Evolutionary conservation across 2,329 filamentous ascomycete species (phyloP).

Genomic region (Penicillium hordei): DNA sequence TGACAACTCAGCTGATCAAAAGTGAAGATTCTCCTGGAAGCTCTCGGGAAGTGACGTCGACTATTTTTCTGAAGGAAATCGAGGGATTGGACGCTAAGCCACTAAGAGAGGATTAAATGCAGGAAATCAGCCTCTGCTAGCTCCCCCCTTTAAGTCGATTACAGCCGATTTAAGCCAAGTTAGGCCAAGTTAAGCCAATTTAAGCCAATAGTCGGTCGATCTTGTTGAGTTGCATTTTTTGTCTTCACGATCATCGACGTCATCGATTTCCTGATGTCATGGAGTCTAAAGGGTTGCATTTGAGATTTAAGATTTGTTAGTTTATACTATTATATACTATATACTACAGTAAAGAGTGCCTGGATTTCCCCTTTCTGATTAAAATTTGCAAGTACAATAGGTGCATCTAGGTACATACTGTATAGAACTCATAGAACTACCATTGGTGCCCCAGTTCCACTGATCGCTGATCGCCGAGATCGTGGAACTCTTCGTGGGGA

Average conservation of each 20-base stretch:
- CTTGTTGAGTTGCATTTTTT: slow-evolving; percentile 6
- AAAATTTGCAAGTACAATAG: no score
- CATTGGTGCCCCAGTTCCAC: not conserved
- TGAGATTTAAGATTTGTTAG: not conserved
- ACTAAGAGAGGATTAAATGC: not conserved
- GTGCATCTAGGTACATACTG: not conserved
- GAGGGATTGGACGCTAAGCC: slow-evolving; percentile 4
- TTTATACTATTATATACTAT: no score
- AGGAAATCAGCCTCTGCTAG: not conserved
- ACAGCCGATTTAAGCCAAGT: no score
- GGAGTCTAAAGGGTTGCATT: not conserved
- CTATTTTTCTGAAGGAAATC: slow-evolving; percentile 3
- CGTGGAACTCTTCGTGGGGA: slow-evolving; percentile 8
- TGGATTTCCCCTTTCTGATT: not conserved
- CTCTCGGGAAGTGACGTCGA: slow-evolving; percentile 13
- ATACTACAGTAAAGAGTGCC: not conserved
- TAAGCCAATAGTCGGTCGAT: slow-evolving; percentile 15
- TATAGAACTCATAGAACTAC: not conserved
- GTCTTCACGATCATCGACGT: slow-evolving; percentile 25
- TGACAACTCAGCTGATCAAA: not conserved
- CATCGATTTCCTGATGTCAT: slow-evolving; percentile 27
- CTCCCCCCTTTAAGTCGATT: not conserved
- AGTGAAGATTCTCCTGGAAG: slow-evolving; percentile 9
- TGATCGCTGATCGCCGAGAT: slow-evolving; percentile 3
- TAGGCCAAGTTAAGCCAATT: no score